A percentile compares a stretch with the other conserved stretches of the same genome.
Conservation (phyloP, 345 rosid genomes). For the Carallia brachiata region DNA sequence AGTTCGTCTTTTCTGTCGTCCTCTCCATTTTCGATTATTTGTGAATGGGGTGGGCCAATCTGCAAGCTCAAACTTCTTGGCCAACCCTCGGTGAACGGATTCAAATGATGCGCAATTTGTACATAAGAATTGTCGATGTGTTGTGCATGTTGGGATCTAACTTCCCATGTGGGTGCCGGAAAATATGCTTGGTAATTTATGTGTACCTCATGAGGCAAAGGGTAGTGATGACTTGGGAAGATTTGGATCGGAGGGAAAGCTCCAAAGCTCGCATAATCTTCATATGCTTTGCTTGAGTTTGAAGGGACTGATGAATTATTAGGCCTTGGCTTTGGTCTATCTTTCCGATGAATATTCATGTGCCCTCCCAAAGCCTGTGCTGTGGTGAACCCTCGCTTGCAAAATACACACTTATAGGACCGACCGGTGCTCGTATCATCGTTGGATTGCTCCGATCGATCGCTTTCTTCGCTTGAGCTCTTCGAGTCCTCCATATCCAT, state of each 20-base stretch:
- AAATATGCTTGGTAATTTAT: conserved; percentile 17
- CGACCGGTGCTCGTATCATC: conserved; percentile 13
- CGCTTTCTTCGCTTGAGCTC: conserved; percentile 19
- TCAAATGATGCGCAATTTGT: conserved; percentile 23
- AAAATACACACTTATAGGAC: conserved; percentile 27
- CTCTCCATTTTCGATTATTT: conserved; percentile 10
- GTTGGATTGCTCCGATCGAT: conserved; percentile 6
- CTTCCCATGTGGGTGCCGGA: conserved; percentile 4
- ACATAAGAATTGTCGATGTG: conserved; percentile 28
- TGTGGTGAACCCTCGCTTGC: conserved; percentile 30
- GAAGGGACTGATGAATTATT: conserved; percentile 16
- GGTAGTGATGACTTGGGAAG: conserved; percentile 25
- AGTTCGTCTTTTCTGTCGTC: conserved; percentile 21
- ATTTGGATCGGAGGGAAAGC: conserved; percentile 31
- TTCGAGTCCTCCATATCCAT: conserved; percentile 8
- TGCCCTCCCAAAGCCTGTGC: conserved; percentile 35
- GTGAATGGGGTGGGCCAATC: conserved; percentile 32
- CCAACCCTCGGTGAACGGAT: conserved; percentile 27
- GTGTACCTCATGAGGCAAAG: conserved; percentile 9
- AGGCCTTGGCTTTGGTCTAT: conserved; percentile 20
- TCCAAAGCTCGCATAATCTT: conserved; percentile 18
- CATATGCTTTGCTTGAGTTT: conserved; percentile 23
- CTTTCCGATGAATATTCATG: conserved; percentile 34
- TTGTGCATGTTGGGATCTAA: conserved; percentile 22
- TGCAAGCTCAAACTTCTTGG: conserved; percentile 14